Conservation (phyloP, 2,329 filamentous ascomycete species). For the Pseudogymnoascus sp. region DNA sequence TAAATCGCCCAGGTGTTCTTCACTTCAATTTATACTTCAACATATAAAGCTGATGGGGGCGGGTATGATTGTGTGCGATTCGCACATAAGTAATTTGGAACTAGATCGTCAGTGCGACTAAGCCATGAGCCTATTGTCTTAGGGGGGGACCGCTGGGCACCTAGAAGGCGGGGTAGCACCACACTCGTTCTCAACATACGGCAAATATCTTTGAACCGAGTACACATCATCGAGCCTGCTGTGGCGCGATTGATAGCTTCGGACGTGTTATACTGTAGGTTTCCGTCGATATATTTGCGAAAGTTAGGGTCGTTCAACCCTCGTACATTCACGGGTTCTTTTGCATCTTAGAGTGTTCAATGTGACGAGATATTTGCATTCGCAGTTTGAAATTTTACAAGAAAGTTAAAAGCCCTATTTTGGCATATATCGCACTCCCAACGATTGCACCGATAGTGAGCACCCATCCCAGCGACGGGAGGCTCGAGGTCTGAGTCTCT, state of each 20-base stretch:
- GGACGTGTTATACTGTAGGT: not conserved
- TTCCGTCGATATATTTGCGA: not conserved
- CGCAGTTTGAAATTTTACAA: not conserved
- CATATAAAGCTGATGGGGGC: not conserved
- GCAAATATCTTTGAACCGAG: not conserved
- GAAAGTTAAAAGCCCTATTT: not conserved
- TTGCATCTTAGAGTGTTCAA: not conserved
- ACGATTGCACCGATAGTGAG: not conserved
- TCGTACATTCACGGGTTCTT: not conserved
- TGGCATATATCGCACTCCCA: not conserved
- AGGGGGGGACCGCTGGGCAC: not conserved
- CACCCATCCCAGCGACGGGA: slow-evolving; percentile 10
- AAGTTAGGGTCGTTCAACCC: not conserved
- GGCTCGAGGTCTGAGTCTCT: slow-evolving; percentile 27
- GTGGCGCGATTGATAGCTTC: not conserved
- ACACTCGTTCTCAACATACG: not conserved
- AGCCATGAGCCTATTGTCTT: not conserved
- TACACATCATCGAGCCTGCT: not conserved
- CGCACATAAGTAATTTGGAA: not conserved
- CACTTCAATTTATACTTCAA: not conserved
- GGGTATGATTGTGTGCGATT: not conserved
- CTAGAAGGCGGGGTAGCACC: not conserved
- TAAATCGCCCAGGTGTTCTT: not conserved
- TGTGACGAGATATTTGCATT: not conserved
- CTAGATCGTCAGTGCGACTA: not conserved